Conservation (phyloP, 2,329 filamentous ascomycete species). For the Penicillium polonicum region DNA sequence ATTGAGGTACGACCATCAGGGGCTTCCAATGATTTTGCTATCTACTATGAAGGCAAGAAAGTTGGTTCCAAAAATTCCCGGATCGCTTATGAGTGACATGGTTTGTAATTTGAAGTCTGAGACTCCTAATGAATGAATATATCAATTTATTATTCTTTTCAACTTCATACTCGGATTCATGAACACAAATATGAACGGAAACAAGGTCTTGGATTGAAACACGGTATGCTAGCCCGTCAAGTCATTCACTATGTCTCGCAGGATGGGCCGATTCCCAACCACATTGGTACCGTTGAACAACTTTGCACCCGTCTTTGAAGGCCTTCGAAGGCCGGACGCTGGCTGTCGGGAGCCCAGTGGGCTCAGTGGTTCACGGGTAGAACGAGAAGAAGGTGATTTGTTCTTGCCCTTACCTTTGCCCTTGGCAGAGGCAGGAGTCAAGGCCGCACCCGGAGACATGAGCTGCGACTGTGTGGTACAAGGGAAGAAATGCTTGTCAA, state of each 20-base stretch:
- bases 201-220: not conserved
- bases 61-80: no score
- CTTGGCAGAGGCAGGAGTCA: conserved; percentile 5
- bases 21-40: no score
- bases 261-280: conserved; percentile 64
- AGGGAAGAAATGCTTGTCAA: conserved; percentile 68
- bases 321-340: conserved; percentile 46
- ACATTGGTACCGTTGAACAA: conserved; percentile 52
- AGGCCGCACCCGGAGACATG: conserved; percentile 18
- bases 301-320: conserved; percentile 61
- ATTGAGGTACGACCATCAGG: no score
- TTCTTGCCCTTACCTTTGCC: conserved; percentile 7
- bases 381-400: conserved; percentile 14
- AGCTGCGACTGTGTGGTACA: conserved; percentile 24
- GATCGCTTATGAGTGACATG: no score
- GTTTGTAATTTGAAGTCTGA: no score
- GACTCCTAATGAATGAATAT: no score
- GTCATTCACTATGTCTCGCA: conserved; percentile 77
- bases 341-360: conserved; percentile 31
- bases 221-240: conserved; percentile 30
- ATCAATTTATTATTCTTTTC: no score
- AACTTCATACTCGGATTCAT: no score
- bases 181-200: not conserved
- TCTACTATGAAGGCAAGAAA: no score
- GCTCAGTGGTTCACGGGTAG: conserved; percentile 30